phyloP scores from a whole-genome alignment of 192 early-diverging fungal species.

The Backusella tuberculispora region DNA sequence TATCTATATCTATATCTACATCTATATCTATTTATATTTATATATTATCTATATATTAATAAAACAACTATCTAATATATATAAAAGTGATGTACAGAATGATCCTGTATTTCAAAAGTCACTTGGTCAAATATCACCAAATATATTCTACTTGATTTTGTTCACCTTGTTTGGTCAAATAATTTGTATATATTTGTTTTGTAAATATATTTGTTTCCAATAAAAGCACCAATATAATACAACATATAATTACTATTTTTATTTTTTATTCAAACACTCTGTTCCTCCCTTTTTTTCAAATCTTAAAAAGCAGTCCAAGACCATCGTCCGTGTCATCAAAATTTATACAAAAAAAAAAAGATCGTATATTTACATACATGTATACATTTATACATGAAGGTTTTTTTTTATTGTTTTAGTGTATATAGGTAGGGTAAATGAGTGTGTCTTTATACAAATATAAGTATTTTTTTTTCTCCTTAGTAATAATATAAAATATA shows the following conservation, averaged over 20 bases:
- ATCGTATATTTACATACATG: not conserved
- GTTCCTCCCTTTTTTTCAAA: not conserved
- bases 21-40: no score
- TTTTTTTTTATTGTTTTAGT: no score
- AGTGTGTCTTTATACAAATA: no score
- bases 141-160: not conserved
- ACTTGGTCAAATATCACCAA: not conserved
- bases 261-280: not conserved
- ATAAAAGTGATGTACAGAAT: no score
- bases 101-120: no score
- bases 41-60: no score
- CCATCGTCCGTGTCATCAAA: not conserved
- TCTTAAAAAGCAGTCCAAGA: not conserved
- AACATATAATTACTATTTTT: not conserved
- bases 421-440: no score
- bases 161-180: not conserved
- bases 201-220: not conserved
- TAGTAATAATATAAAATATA: not conserved
- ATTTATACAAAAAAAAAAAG: not conserved
- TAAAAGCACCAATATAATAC: conserved; percentile 10
- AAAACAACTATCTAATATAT: no score
- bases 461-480: not conserved
- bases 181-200: not conserved
- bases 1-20: no score
- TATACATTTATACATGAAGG: no score